Base-by-base conservation (phyloP, 805 yeast species). In the Candida lessepsii region DNA sequence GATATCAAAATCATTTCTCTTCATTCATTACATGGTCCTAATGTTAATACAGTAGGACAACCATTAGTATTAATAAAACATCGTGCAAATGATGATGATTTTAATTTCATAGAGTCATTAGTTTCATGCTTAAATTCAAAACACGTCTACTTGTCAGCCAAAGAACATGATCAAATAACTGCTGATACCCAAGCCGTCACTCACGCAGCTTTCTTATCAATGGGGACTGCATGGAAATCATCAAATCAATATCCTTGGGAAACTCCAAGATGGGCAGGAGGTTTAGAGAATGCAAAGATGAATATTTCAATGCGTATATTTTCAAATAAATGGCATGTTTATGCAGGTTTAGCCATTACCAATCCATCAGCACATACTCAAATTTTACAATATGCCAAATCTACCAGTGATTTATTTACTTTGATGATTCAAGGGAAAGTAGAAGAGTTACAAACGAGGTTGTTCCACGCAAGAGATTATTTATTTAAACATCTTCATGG, bases 101-200 rank as follows among this genome's bases (percentile, higher is more conserved):
- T 79, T n/a, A 55, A 65, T 10, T 76, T 85, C 53, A 86, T 91
- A 2, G 80, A 79, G 42, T 42, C 72, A 1, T 56, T 89, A 4
- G 71, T 90, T 44, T 65, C 83, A 3, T 86, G 96, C 56, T 72
- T 93, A 37, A 69, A 84, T 21, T 87, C 96, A 9, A 84, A 83
- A 47, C 70, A 76, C 25, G 97, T 89, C 18, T 73, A 80, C 40
- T 69, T 93, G 23, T 72, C 87, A 0, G 96, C 93, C n/a, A 73
- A 77, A 39, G 90, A 90, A 57, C 99, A 93, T 59, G 99, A 93
- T 60, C 78, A 76, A 52, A 91, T 93, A 47, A 91, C 99, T 0
- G 99, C 99, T 0, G 99, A 93, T 59, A 93, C 98, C 2, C 99
- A 93, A 61, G 98, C 98, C 0, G 96, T 91, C 13, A 93, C 99